Evolutionary conservation across 2,329 filamentous ascomycete species (phyloP).

Genomic region (Ophiostoma ulmi): DNA sequence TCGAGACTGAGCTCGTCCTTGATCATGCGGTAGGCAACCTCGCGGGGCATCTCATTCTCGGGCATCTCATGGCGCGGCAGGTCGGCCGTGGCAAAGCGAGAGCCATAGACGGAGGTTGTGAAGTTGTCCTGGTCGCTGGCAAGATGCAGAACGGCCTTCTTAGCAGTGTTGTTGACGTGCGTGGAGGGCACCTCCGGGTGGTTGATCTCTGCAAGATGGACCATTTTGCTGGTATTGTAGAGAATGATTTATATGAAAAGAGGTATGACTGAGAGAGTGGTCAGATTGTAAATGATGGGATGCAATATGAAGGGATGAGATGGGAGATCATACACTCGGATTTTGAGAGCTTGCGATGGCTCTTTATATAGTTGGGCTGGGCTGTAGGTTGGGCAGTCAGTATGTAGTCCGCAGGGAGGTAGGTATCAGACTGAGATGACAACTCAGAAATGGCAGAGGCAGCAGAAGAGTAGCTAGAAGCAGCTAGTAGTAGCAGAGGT

Average conservation of each 20-base stretch:
- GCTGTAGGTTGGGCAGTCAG: constrained; percentile 11
- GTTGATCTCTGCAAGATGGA: constrained; percentile 46
- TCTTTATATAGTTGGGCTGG: constrained; percentile 13
- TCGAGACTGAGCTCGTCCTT: constrained; percentile 90
- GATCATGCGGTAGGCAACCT: constrained; percentile 95
- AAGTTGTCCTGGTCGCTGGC: constrained; percentile 53
- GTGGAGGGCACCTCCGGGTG: constrained; percentile 31
- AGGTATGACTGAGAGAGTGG: neutral
- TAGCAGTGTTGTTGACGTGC: constrained; percentile 36
- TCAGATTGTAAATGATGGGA: neutral
- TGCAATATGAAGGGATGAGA: neutral
- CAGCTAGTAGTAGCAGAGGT: neutral
- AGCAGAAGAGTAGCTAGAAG: neutral
- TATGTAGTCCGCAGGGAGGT: neutral
- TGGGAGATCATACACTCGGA: neutral
- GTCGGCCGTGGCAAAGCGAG: constrained; percentile 72
- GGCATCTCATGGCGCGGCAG: constrained; percentile 75
- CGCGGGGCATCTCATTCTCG: constrained; percentile 80
- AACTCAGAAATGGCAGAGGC: neutral
- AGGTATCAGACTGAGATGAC: neutral
- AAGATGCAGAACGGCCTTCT: constrained; percentile 45
- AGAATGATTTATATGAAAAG: neutral
- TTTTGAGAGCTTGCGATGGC: neutral
- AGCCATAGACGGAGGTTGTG: constrained; percentile 82
- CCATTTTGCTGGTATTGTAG: constrained; percentile 39